Conservation (phyloP, 257 asterid genomes). For the Vinca minor region DNA sequence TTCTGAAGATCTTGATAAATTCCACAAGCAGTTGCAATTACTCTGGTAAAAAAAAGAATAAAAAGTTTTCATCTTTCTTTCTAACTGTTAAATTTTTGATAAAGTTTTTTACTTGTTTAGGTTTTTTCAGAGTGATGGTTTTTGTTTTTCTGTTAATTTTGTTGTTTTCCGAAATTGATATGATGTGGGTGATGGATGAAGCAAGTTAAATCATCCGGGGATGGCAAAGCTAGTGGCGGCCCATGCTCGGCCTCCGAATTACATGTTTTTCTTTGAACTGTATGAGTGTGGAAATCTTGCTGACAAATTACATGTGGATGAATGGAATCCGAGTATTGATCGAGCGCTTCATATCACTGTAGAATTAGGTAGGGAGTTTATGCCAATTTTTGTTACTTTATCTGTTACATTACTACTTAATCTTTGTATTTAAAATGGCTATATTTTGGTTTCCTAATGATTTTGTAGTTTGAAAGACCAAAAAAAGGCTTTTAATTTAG, state of each 20-base stretch:
- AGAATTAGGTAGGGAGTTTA: conserved; percentile 43
- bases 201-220: conserved; percentile 34
- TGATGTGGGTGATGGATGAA: too few relatives aligned
- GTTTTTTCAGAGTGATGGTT: background rate
- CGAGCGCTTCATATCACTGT: conserved; percentile 44
- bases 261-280: conserved; percentile 70
- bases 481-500: background rate
- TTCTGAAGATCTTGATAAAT: conserved; percentile 61
- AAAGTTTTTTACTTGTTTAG: background rate
- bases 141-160: background rate
- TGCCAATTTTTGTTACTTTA: background rate
- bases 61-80: background rate
- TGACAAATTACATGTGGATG: conserved; percentile 73
- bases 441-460: too few relatives aligned
- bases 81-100: too few relatives aligned
- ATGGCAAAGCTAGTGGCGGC: conserved; percentile 74
- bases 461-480: background rate
- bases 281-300: conserved; percentile 67
- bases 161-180: background rate
- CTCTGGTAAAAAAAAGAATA: too few relatives aligned
- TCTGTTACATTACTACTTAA: too few relatives aligned
- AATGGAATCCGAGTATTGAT: conserved; percentile 52
- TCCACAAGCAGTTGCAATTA: conserved; percentile 73
- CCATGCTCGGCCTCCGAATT: conserved; percentile 85
- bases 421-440: too few relatives aligned